Evolutionary conservation across 1,284 basidiomycete genomes (phyloP).

Genomic region (Malassezia sympodialis): DNA sequence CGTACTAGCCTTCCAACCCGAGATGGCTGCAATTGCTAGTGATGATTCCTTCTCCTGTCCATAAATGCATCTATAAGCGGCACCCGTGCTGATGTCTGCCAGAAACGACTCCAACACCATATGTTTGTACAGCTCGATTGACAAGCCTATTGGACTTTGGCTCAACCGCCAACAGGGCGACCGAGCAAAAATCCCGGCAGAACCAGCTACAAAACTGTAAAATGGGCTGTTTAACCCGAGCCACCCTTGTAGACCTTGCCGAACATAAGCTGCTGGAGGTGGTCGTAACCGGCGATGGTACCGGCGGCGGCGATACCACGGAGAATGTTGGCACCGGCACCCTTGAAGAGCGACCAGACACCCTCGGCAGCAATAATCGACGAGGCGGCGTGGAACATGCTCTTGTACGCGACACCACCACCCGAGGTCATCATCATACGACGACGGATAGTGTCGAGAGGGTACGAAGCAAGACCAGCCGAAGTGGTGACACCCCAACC

Average conservation of each 20-base stretch:
- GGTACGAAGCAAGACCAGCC: slow-evolving; percentile 49
- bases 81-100: background rate
- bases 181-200: background rate
- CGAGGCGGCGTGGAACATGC: slow-evolving; percentile 59
- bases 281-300: slow-evolving; percentile 75
- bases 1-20: background rate
- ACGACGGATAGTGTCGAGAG: slow-evolving; percentile 48
- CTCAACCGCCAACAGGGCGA: background rate
- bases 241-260: slow-evolving; percentile 48
- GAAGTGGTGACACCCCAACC: slow-evolving; percentile 48
- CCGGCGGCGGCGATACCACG: slow-evolving; percentile 97
- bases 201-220: background rate
- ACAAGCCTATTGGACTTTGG: background rate
- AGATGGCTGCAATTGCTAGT: slow-evolving; percentile 7
- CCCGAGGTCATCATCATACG: slow-evolving; percentile 49
- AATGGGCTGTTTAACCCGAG: slow-evolving; percentile 13
- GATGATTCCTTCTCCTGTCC: background rate
- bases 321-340: slow-evolving; percentile 88
- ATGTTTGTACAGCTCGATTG: background rate
- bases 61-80: background rate
- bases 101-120: no score
- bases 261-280: slow-evolving; percentile 61
- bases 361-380: slow-evolving; percentile 79
- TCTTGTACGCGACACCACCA: slow-evolving; percentile 47
- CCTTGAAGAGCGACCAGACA: slow-evolving; percentile 60